These are phyloP conservation scores for Anisodus tanguticus DNA, from an alignment of 257 asterid genomes.

Conservation along the genomic window DNA sequence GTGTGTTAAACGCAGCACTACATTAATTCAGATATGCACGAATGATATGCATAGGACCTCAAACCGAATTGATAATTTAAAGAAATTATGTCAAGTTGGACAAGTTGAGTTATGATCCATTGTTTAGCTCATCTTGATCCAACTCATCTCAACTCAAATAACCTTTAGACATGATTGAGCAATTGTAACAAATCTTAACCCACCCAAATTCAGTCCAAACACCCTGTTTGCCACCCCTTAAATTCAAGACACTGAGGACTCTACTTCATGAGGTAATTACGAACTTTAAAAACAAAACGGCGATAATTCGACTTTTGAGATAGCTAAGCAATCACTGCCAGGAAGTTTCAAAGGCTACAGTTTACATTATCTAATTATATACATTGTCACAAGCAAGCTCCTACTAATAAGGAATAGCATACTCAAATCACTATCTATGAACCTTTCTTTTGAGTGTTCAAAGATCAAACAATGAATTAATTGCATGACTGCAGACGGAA, in stretches of 20 bases:
- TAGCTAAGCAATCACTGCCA: background rate
- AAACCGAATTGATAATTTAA: too few relatives aligned
- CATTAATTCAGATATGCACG: too few relatives aligned
- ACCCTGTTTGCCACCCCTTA: too few relatives aligned
- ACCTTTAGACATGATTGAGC: too few relatives aligned
- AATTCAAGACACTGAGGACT: background rate
- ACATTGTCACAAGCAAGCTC: slow-evolving; percentile 9
- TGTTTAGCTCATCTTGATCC: too few relatives aligned
- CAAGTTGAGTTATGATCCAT: background rate
- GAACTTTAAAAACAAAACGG: background rate
- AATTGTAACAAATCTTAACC: too few relatives aligned
- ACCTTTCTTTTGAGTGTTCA: background rate
- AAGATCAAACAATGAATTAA: background rate
- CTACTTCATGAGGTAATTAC: background rate
- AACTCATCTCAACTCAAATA: too few relatives aligned
- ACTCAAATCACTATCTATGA: background rate
- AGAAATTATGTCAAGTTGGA: background rate
- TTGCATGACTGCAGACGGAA: background rate
- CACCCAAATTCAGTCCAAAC: too few relatives aligned
- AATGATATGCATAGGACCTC: too few relatives aligned
- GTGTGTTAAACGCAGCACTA: too few relatives aligned
- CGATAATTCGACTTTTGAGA: background rate
- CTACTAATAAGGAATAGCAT: background rate
- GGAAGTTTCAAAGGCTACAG: background rate
- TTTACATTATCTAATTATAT: background rate